Evolutionary conservation across 768 basidiomycete species (phyloP), one percentile per base, ranked within the genome.

Genomic region (Kondoa subrosea): DNA sequence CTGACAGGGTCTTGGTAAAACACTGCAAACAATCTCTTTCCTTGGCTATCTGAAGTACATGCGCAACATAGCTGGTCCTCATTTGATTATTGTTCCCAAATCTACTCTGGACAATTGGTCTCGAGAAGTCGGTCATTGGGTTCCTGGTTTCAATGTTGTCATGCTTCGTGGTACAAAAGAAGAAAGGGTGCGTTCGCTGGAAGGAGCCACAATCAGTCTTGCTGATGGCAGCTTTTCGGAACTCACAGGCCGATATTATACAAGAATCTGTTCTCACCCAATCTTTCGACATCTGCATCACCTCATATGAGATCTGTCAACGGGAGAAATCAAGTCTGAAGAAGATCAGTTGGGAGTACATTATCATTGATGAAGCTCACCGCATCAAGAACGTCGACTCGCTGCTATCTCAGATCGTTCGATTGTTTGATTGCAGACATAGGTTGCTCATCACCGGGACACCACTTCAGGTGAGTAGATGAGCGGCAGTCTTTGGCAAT

Each of bases 301-400:
- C 95, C 1, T 88, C 89, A 0, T 99, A 99, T 78, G 95, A 96
- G 77, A 88, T 99, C 70, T 93, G 91, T 76, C 83, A 97, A 71
- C 89, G 93, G 72, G 95, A 99, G 76, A 91, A 91, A 78, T 81
- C 84, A n/a, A 83, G 87, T 0, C 81, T 97, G 70, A 90, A 89
- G 78, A 93, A 93, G 77, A 89, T 96, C 77, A 87, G 87, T 0
- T 97, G 96, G 80, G 89, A 93, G 77, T 97, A 97, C 78, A 96
- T 96, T 77, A 84, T 88, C 71, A 97, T 99, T 74, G 93, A 99
- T 78, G 93, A 99, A 78, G 93, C 93, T 0, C 93, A 99, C 75
- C 87, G 95, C 27, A 99, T 99, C 82, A 97, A 97, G 80, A 97
- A 97, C 76, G 91, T 93, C 72, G 90, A 96, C 76, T 93, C 90